Evolutionary conservation across 2,329 filamentous ascomycete species (phyloP).

Genomic region (Cladosporium sp.): DNA sequence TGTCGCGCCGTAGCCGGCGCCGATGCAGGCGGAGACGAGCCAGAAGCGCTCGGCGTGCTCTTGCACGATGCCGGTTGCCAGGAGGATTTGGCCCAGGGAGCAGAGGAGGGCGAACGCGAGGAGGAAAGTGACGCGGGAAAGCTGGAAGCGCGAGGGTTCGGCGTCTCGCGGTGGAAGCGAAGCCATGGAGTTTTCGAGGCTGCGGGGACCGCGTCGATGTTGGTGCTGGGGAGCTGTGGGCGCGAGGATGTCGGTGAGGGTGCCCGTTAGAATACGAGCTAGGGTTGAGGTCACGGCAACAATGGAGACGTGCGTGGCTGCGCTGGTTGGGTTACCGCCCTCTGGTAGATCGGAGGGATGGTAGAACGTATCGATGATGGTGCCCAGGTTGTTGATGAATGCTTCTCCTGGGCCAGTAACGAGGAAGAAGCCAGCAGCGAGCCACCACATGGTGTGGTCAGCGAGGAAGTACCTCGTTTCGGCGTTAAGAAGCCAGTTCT

Average conservation of each 20-base stretch:
- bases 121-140: slow-evolving; percentile 81
- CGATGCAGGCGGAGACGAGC: slow-evolving; percentile 79
- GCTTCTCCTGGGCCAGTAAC: slow-evolving; percentile 95
- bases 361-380: slow-evolving; percentile 84
- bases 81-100: slow-evolving; percentile 71
- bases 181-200: slow-evolving; percentile 44
- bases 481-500: slow-evolving; percentile 86
- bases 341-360: slow-evolving; percentile 57
- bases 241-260: slow-evolving; percentile 86
- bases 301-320: slow-evolving; percentile 89
- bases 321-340: slow-evolving; percentile 56
- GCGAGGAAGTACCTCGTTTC: slow-evolving; percentile 83
- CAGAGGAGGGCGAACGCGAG: slow-evolving; percentile 73
- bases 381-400: slow-evolving; percentile 96
- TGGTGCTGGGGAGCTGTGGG: slow-evolving; percentile 54
- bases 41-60: slow-evolving; percentile 78
- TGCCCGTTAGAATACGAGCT: slow-evolving; percentile 87
- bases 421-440: slow-evolving; percentile 87
- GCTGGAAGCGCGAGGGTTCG: slow-evolving; percentile 47
- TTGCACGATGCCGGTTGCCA: slow-evolving; percentile 76
- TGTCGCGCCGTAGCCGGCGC: slow-evolving; percentile 87
- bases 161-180: slow-evolving; percentile 33
- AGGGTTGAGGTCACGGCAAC: slow-evolving; percentile 87
- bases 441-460: slow-evolving; percentile 94
- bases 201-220: slow-evolving; percentile 54